phyloP scores from a whole-genome alignment of 177 flowering plant genomes.

The Vitis hybrid region DNA sequence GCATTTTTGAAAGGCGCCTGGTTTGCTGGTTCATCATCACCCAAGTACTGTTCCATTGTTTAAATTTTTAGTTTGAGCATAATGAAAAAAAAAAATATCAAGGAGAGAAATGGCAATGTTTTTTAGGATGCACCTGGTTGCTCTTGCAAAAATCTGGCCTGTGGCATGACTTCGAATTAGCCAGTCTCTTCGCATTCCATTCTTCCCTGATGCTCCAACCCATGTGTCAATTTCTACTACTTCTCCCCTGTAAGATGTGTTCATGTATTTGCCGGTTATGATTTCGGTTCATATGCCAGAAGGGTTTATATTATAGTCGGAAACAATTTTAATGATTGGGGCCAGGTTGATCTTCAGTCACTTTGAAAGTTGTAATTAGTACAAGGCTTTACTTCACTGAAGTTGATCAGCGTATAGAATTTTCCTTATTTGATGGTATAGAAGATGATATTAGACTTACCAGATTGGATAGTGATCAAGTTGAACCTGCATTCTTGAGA shows the following conservation, averaged over 20 bases:
- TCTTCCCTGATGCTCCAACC: conserved; percentile 75
- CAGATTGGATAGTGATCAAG: conserved; percentile 60
- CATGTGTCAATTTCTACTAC: conserved; percentile 72
- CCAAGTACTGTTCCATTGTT: conserved; percentile 60
- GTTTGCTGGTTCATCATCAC: conserved; percentile 81
- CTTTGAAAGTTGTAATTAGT: neutral
- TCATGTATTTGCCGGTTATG: neutral
- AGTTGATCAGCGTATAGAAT: neutral
- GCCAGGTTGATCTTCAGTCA: neutral
- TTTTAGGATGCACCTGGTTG: conserved; percentile 43
- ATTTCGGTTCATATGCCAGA: neutral
- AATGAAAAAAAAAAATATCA: neutral
- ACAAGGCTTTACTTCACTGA: too few species aligned
- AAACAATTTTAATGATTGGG: too few species aligned
- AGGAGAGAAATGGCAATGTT: too few species aligned
- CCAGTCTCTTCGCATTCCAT: conserved; percentile 81
- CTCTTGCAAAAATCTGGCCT: conserved; percentile 54
- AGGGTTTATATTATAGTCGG: too few species aligned
- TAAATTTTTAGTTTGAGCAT: conserved; percentile 6
- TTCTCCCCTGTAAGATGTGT: conserved; percentile 55
- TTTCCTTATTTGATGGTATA: neutral
- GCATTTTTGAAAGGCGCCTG: conserved; percentile 78
- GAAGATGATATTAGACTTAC: conserved; percentile 27
- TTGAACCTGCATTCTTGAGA: conserved; percentile 48
- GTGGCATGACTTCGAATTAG: conserved; percentile 48